Evolutionary conservation across 108 stramenopile species (phyloP), one percentile per base, ranked within the genome.

Genomic region (Fragilaria crotonensis): DNA sequence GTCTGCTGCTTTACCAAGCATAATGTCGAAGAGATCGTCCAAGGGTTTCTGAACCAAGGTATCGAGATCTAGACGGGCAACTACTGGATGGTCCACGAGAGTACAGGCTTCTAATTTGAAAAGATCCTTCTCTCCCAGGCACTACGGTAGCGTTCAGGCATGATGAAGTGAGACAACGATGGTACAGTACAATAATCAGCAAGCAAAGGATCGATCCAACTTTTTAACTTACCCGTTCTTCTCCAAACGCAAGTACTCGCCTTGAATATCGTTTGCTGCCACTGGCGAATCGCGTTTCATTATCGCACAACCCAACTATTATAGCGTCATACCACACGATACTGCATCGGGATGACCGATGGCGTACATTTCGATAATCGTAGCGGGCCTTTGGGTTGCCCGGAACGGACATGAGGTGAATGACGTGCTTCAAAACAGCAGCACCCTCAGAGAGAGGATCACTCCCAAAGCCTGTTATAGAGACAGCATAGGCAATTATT

Each of bases 91-190:
- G 3, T 94, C 60, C 17, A 70, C 77, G 45, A 98, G 63, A 45
- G 93, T 95, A 63, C 93, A 98, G 0, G 95, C 95, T 73, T 94
- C 93, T 33, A 98, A 52, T 60, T 98, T 96, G 47, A 96, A 66
- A 50, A 96, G 77, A 68, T 96, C 97, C 48, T 83, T 80, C 59
- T 91, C 87, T 0, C 97, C 97, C 76, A 95, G 96, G 64, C 97
- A 98, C n/a, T 7, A 41, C 36, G 14, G 36, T 41, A 41, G 14
- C 11, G 11, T 41, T 41, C 7, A 41, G 7, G 36, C 36, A 41
- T 41, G 14, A 41, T 41, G 7, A 14, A 41, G 7, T 41, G 7
- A 41, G 36, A 14, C 7, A 41, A 41, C 14, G 14, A 14, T 41
- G 36, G 14, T 41, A 11, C 14, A 41, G 36, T 7, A 41, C 7